Base-by-base conservation (phyloP, 208 protist genomes). In the Vickermania ingenoplastis region DNA sequence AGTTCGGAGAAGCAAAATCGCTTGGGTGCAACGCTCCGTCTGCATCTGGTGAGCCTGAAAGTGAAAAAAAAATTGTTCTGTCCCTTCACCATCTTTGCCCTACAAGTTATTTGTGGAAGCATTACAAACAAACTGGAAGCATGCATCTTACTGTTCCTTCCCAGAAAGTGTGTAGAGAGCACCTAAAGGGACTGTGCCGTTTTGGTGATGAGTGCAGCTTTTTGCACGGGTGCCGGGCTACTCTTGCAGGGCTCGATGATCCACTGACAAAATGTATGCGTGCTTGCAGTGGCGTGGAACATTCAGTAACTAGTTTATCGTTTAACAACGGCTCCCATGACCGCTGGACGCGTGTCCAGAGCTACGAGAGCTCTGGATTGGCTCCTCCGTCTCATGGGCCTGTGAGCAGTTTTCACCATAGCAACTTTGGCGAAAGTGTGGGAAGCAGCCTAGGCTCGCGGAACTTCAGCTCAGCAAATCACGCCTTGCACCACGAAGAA, bases 161-260 rank as follows among this genome's bases (percentile, higher is more conserved):
- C 51, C 65, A 59, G n/a, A 75, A 82, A 49, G 66, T 94, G 13
- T 94, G 88, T 57, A 73, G 83, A 11, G 76, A 85, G 48, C 88
- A 94, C 73, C 67, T 77, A 52, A 77, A 81, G 30, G 84, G 82
- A 0, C 72, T 91, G 29, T 94, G 88, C 68, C 79, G 82, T 50
- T 92, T 92, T 51, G 88, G 84, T 28, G 82, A 91, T 52, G 83
- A 91, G 36, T 94, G 88, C 73, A 78, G 73, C 30, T 94, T 91
- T 54, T 61, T 94, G 31, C 88, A 94, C 59, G 65, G 91, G 21
- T 94, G 88, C 61, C 75, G 84, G 14, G 59, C 83, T 27, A 73
- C 80, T 2, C 51, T 67, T 0, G 63, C 83, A 17, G 71, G 65
- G 53, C 53, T 58, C 48, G 69, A 63, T 50, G 69, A 85, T 7